Base-by-base conservation (phyloP, 176 grass and related monocot genomes). In the Rhynchospora breviuscula region DNA sequence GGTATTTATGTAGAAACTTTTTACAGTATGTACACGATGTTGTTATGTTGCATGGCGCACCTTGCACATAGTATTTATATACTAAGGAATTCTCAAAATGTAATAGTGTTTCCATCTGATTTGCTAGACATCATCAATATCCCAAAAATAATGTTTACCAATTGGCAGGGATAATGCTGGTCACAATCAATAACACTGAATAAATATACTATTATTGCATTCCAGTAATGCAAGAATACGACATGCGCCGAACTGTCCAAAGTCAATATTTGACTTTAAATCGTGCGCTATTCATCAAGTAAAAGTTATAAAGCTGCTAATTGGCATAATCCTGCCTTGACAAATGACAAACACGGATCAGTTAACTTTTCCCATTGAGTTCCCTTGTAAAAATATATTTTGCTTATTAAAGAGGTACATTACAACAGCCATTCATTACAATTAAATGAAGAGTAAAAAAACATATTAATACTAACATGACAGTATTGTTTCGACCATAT, bases 231-330 rank as follows among this genome's bases (percentile, higher is more conserved):
- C 57, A 81, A 47, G 58, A 81, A 17, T 62, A 58, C 25, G 79
- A 63, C 79, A 21, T 47, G 25, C 11, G 79, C 79, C 56, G 31
- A 81, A 81, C 79, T 23, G 79, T 81, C 63, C 40, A 81, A 12
- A 61, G 18, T 54, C 48, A 49, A 8, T 33, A 56, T 80, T 81
- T 59, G 79, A 81, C 79, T 81, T 47, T 2, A 47, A 48, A 81
- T 3, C 11, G 13, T 48, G 43, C 56, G 17, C 31, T 46, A 63
- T 12, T 29, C 18, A 81, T 63, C 43, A 63, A 63, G 43, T 44
- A 47, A 63, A 48, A 81, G 79, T 63, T 21, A 63, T 23, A 59
- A 19, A 25, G 26, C 31, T 48, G 8, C 56, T 81, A 22, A 26
- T 22, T 81, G 58, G 79, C 52, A 75, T 23, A 17, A 75, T 17